Evolutionary conservation across 2,329 filamentous ascomycete genomes (phyloP).

Genomic region (Colletotrichum camelliae): DNA sequence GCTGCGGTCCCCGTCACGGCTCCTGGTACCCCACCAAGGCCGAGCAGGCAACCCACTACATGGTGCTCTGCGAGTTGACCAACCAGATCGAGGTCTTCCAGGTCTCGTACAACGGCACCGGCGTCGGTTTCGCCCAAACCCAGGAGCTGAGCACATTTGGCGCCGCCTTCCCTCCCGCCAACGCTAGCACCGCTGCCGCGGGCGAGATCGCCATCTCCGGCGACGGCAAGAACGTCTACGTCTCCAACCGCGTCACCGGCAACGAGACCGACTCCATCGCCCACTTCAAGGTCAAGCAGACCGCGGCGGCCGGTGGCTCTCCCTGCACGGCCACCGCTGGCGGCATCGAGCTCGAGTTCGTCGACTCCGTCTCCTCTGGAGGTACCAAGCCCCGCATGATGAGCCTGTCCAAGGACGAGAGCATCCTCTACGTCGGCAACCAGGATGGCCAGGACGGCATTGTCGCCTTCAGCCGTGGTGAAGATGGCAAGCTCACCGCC

Average conservation of each 20-base stretch:
- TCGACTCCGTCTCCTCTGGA: conserved; percentile 36
- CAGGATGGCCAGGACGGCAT: conserved; percentile 45
- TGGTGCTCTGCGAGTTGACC: conserved; percentile 51
- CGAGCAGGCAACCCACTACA: conserved; percentile 46
- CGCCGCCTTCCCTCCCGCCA: conserved; percentile 35
- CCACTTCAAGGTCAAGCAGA: conserved; percentile 44
- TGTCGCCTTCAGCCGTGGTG: conserved; percentile 31
- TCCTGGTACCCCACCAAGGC: conserved; percentile 46
- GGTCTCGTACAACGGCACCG: conserved; percentile 40
- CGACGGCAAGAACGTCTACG: conserved; percentile 51
- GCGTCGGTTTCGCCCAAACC: conserved; percentile 38
- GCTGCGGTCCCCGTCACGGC: conserved; percentile 56
- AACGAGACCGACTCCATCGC: conserved; percentile 51
- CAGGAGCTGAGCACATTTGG: conserved; percentile 45
- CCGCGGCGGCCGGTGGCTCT: conserved; percentile 20
- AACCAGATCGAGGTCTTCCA: conserved; percentile 49
- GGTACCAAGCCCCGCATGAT: conserved; percentile 53
- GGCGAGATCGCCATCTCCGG: conserved; percentile 49
- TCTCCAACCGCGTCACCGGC: conserved; percentile 56
- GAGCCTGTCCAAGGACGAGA: conserved; percentile 39
- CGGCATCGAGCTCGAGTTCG: conserved; percentile 37
- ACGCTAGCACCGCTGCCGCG: conserved; percentile 43
- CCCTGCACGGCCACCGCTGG: conserved; percentile 27
- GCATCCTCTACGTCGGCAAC: conserved; percentile 52
- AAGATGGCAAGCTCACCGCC: conserved; percentile 34